A percentile compares a stretch with the other conserved stretches of the same genome.
phyloP scores from a whole-genome alignment of 192 early-diverging fungal genomes.

The Irineochytrium annulatum region DNA sequence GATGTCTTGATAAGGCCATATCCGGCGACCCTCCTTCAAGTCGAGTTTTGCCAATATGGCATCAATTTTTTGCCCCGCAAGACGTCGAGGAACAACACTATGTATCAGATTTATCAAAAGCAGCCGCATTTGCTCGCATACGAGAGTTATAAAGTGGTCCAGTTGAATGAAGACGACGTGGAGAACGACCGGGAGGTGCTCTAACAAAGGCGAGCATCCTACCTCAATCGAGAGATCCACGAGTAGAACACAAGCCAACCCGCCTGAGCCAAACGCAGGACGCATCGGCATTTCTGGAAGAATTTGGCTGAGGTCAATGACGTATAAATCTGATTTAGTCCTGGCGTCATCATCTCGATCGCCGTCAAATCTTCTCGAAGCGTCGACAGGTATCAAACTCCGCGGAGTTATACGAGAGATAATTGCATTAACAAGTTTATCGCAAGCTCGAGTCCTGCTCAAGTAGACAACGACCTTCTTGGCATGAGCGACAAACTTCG shows the following conservation, averaged over 20 bases:
- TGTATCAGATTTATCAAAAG: conserved; percentile 77
- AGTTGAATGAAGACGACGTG: conserved; percentile 78
- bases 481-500: conserved; percentile 69
- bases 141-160: conserved; percentile 70
- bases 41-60: conserved; percentile 47
- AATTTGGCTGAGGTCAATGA: conserved; percentile 68
- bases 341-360: conserved; percentile 9
- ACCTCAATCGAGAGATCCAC: conserved; percentile 78
- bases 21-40: conserved; percentile 66
- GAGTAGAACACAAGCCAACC: conserved; percentile 70
- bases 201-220: conserved; percentile 49
- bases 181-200: conserved; percentile 67
- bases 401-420: conserved; percentile 65
- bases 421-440: conserved; percentile 57
- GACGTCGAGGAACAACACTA: conserved; percentile 46
- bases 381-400: conserved; percentile 55
- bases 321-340: conserved; percentile 36
- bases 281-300: conserved; percentile 58
- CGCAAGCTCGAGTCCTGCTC: conserved; percentile 57
- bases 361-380: conserved; percentile 13
- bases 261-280: conserved; percentile 69
- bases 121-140: conserved; percentile 70
- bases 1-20: conserved; percentile 81
- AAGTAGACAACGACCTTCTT: conserved; percentile 77
- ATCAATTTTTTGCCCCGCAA: conserved; percentile 24